A percentile compares a stretch with the other conserved stretches of the same genome.
Conservation (phyloP, 2,329 filamentous ascomycete genomes). For the Metarhizium sp. region DNA sequence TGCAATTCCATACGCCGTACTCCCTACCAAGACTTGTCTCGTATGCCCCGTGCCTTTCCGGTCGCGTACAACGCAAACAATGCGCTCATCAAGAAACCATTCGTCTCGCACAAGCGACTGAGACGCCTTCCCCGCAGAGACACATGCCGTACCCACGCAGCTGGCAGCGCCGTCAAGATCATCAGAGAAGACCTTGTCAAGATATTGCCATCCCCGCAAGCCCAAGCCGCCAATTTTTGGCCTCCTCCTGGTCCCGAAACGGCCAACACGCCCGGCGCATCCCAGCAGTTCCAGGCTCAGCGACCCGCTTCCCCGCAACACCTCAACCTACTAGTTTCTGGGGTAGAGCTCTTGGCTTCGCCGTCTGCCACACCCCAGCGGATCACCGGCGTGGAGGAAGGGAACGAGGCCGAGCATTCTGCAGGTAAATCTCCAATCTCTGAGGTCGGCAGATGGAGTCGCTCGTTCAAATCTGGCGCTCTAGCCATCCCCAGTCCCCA, state of each 20-base stretch:
- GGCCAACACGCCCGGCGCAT: background rate
- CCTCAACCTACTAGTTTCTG: background rate
- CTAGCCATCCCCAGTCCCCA: background rate
- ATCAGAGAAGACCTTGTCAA: background rate
- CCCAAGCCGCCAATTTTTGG: background rate
- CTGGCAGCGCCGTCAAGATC: background rate
- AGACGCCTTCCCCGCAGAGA: background rate
- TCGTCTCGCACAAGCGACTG: background rate
- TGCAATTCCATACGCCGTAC: no score
- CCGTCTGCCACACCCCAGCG: background rate
- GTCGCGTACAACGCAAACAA: background rate
- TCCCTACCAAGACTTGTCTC: background rate
- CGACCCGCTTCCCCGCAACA: background rate
- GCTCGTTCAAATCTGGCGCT: background rate
- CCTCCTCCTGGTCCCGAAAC: background rate
- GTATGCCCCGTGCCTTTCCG: background rate
- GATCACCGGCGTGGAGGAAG: background rate
- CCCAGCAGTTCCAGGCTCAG: background rate
- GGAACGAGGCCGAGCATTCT: background rate
- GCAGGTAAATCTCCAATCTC: background rate
- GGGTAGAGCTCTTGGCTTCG: background rate
- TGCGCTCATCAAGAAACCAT: background rate
- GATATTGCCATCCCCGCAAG: background rate
- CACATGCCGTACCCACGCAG: background rate
- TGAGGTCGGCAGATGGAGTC: background rate